phyloP scores from a whole-genome alignment of 2,329 filamentous ascomycete species.

The Trichoderma gracile region DNA sequence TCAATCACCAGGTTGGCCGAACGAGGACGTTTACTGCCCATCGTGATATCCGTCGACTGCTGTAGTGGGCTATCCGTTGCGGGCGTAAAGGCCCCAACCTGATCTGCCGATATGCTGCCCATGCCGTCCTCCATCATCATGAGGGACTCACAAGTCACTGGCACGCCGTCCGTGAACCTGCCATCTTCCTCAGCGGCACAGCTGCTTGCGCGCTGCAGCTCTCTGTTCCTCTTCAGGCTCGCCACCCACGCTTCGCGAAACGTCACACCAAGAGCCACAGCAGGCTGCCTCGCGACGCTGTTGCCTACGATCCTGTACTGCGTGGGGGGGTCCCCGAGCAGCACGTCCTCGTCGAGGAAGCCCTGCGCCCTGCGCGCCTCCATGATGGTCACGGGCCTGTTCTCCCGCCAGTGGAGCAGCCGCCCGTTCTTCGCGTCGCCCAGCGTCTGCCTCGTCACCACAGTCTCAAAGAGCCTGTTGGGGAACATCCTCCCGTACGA shows the following conservation, averaged over 20 bases:
- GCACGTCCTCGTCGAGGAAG: constrained; percentile 67
- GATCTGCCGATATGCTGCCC: background rate
- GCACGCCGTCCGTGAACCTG: no score
- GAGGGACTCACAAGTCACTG: background rate
- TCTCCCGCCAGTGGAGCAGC: constrained; percentile 65
- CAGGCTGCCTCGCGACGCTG: constrained; percentile 69
- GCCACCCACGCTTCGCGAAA: constrained; percentile 57
- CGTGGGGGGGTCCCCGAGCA: constrained; percentile 57
- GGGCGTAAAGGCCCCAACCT: no score
- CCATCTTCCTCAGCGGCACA: background rate
- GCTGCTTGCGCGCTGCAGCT: constrained; percentile 1
- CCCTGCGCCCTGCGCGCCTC: constrained; percentile 71
- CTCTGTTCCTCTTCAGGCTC: constrained; percentile 26
- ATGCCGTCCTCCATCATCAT: background rate
- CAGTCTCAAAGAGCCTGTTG: constrained; percentile 58
- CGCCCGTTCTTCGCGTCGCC: constrained; percentile 58
- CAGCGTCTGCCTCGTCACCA: constrained; percentile 56
- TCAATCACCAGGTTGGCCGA: background rate
- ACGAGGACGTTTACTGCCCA: background rate
- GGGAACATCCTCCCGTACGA: constrained; percentile 57
- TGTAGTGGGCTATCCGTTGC: background rate
- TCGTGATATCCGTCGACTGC: background rate
- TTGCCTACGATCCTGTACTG: constrained; percentile 74
- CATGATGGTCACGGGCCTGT: constrained; percentile 62
- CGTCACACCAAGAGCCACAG: constrained; percentile 64